Percentiles rank a stretch among this genome's conserved stretches.
Conservation (phyloP, 2,329 filamentous ascomycete genomes). For the Verruconis gallopava region DNA sequence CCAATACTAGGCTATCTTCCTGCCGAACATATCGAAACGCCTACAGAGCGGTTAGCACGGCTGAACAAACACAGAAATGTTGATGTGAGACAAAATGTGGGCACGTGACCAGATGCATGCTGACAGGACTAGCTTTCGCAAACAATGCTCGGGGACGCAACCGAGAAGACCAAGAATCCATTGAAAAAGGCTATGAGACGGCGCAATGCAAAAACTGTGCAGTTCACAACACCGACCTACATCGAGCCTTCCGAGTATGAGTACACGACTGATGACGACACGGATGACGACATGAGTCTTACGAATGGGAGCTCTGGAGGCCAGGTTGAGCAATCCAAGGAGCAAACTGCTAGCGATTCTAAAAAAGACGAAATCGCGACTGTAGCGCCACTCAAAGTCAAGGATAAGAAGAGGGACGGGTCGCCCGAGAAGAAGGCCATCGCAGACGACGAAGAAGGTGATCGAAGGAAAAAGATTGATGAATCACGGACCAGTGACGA, state of each 20-base stretch:
- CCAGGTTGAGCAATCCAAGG: slow-evolving; percentile 3
- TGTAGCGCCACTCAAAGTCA: slow-evolving; percentile 26
- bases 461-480: slow-evolving; percentile 13
- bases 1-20: slow-evolving; percentile 71
- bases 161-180: slow-evolving; percentile 70
- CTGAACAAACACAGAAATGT: slow-evolving; percentile 98
- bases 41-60: slow-evolving; percentile 82
- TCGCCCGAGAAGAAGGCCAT: slow-evolving; percentile 15
- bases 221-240: slow-evolving; percentile 74
- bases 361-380: slow-evolving; percentile 14
- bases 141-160: slow-evolving; percentile 58
- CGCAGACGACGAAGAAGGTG: slow-evolving; percentile 2
- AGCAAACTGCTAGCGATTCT: slow-evolving; percentile 11
- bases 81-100: slow-evolving; percentile 50
- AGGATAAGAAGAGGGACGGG: slow-evolving; percentile 17
- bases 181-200: slow-evolving; percentile 73
- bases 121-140: slow-evolving; percentile 43
- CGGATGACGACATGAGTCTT: slow-evolving; percentile 30
- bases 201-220: slow-evolving; percentile 73
- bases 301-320: not conserved
- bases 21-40: slow-evolving; percentile 96
- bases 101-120: not conserved
- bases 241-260: slow-evolving; percentile 80
- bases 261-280: slow-evolving; percentile 69
- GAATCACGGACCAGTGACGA: slow-evolving; percentile 49